Percentiles rank a stretch among this genome's conserved stretches.
phyloP scores from a whole-genome alignment of 257 asterid species.

The Nicotiana attenuata region DNA sequence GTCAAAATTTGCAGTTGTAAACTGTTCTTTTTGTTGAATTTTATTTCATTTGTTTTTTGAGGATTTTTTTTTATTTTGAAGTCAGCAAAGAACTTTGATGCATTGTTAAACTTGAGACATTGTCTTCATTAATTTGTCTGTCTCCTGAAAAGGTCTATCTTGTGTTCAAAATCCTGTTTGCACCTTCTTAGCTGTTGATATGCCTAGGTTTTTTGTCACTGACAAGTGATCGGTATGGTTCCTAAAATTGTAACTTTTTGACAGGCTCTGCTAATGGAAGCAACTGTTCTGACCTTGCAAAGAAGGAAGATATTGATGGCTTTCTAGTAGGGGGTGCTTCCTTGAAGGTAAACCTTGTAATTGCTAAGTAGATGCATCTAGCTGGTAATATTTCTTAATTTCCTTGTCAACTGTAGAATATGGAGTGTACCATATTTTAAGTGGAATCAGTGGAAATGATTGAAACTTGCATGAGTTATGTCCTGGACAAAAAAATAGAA shows the following conservation, averaged over 20 bases:
- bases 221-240: neutral
- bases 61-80: neutral
- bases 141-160: neutral
- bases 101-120: neutral
- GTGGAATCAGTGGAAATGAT: neutral
- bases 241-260: neutral
- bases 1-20: neutral
- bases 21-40: neutral
- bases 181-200: neutral
- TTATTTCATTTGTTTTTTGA: neutral
- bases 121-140: neutral
- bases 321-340: slow-evolving; percentile 98
- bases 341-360: slow-evolving; percentile 55
- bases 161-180: neutral
- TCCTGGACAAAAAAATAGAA: neutral
- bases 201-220: neutral
- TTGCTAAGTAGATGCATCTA: neutral
- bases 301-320: slow-evolving; percentile 78
- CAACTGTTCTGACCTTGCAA: slow-evolving; percentile 87
- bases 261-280: slow-evolving; percentile 93
- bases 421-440: neutral
- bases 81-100: neutral
- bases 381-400: neutral
- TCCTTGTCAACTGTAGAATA: neutral
- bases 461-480: neutral